Percentiles rank a stretch among this genome's conserved stretches.
Conservation (phyloP, 2,329 filamentous ascomycete species). For the Myriosclerotinia scirpicola region DNA sequence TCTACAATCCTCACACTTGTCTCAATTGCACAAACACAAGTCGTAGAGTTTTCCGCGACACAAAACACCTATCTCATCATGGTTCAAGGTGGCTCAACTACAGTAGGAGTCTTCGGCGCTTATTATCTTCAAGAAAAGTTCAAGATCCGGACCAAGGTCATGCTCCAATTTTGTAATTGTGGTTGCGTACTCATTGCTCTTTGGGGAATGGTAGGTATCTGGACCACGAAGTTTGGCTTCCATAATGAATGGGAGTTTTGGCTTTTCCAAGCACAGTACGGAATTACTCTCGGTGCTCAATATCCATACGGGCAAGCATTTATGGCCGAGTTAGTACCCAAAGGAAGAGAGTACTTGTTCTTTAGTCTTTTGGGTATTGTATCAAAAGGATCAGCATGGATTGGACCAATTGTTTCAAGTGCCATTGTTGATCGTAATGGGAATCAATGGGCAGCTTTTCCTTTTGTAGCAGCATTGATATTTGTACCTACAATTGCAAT, state of each 20-base stretch:
- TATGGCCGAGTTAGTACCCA: conserved; percentile 39
- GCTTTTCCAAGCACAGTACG: conserved; percentile 36
- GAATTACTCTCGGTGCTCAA: conserved; percentile 36
- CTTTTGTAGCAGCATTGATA: conserved; percentile 37
- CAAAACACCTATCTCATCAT: conserved; percentile 38
- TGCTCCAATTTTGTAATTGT: conserved; percentile 38
- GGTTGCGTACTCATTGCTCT: conserved; percentile 34
- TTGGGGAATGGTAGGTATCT: conserved; percentile 40
- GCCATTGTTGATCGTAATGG: conserved; percentile 38
- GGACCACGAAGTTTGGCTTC: conserved; percentile 37
- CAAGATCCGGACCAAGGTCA: conserved; percentile 37
- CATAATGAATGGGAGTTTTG: conserved; percentile 41
- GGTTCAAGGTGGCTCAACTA: conserved; percentile 36
- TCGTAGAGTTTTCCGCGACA: conserved; percentile 37
- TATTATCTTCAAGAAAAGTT: conserved; percentile 37
- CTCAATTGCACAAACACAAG: conserved; percentile 38
- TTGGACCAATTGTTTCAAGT: conserved; percentile 39
- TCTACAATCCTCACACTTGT: conserved; percentile 35
- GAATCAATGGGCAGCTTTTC: conserved; percentile 38
- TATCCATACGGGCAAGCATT: conserved; percentile 40
- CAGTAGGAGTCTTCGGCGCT: conserved; percentile 33
- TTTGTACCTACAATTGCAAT: conserved; percentile 38
- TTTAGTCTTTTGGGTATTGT: conserved; percentile 40
- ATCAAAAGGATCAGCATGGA: conserved; percentile 39
- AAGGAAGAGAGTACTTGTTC: conserved; percentile 40